Conservation (phyloP, 2,329 filamentous ascomycete genomes). For the Sarocladium brachiariae region DNA sequence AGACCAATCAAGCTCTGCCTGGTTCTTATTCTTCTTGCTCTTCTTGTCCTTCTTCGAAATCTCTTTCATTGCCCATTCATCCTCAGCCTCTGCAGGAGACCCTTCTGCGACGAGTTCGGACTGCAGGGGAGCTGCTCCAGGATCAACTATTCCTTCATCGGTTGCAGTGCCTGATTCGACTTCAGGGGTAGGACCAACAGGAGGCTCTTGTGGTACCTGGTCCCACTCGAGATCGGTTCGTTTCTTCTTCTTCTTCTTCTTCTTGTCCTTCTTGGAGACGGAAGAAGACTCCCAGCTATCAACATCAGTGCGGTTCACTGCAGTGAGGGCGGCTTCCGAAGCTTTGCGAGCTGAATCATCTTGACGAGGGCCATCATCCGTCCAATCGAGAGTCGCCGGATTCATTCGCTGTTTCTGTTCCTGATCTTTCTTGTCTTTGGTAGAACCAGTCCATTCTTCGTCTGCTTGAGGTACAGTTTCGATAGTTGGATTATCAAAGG, state of each 20-base stretch:
- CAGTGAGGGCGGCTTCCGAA: neutral
- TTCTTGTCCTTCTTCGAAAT: constrained; percentile 21
- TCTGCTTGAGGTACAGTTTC: neutral
- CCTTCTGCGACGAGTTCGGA: too few relatives aligned
- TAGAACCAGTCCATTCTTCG: constrained; percentile 9
- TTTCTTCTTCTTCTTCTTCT: constrained; percentile 25
- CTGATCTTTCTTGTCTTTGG: constrained; percentile 20
- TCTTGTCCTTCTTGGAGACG: constrained; percentile 29
- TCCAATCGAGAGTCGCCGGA: constrained; percentile 17
- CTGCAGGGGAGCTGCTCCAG: too few relatives aligned
- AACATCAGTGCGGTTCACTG: neutral
- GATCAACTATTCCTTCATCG: too few relatives aligned
- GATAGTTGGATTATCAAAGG: too few relatives aligned
- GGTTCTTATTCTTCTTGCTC: constrained; percentile 11
- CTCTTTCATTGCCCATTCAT: constrained; percentile 8
- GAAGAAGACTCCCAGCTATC: neutral
- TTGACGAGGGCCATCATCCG: constrained; percentile 13
- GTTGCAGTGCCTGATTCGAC: neutral
- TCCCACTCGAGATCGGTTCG: constrained; percentile 16
- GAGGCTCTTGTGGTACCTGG: constrained; percentile 14
- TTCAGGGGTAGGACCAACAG: neutral
- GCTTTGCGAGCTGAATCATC: constrained; percentile 8
- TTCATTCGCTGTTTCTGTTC: constrained; percentile 29
- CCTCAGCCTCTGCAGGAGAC: neutral
- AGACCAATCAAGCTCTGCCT: neutral